Conservation (phyloP, 2,329 filamentous ascomycete genomes). For the Colletotrichum endophyticum region DNA sequence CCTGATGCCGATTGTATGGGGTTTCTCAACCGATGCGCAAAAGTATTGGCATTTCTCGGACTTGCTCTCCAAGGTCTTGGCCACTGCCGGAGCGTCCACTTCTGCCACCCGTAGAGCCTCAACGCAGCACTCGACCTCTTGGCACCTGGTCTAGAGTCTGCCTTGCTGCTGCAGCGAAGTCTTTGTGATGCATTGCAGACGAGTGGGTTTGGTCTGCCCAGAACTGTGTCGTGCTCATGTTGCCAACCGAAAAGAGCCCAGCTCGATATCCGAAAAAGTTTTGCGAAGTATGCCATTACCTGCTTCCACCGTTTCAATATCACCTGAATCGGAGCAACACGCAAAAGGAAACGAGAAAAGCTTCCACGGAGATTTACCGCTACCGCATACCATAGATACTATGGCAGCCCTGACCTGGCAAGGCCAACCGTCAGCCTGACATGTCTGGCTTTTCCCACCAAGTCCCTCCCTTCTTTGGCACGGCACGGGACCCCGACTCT, state of each 20-base stretch:
- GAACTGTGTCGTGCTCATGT: neutral
- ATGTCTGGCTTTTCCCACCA: neutral
- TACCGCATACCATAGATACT: neutral
- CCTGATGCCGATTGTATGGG: neutral
- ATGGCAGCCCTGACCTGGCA: neutral
- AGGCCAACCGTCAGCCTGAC: neutral
- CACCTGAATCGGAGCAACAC: neutral
- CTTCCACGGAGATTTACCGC: neutral
- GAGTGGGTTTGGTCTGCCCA: neutral
- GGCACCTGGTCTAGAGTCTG: neutral
- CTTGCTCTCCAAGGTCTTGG: conserved; percentile 1
- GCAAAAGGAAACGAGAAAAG: conserved; percentile 3
- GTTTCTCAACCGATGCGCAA: neutral
- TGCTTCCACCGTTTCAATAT: conserved; percentile 1
- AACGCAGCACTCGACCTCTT: neutral
- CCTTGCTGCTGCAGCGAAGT: neutral
- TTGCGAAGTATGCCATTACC: neutral
- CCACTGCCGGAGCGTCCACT: neutral
- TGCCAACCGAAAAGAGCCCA: neutral
- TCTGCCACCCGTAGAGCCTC: neutral
- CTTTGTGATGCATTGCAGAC: neutral
- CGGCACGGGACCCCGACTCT: neutral
- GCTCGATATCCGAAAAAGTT: neutral
- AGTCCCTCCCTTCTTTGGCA: neutral
- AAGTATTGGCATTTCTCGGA: neutral